These are phyloP conservation scores for Phytopythium vexans DNA, from an alignment of 352 stramenopile species.

Conservation along the genomic window DNA sequence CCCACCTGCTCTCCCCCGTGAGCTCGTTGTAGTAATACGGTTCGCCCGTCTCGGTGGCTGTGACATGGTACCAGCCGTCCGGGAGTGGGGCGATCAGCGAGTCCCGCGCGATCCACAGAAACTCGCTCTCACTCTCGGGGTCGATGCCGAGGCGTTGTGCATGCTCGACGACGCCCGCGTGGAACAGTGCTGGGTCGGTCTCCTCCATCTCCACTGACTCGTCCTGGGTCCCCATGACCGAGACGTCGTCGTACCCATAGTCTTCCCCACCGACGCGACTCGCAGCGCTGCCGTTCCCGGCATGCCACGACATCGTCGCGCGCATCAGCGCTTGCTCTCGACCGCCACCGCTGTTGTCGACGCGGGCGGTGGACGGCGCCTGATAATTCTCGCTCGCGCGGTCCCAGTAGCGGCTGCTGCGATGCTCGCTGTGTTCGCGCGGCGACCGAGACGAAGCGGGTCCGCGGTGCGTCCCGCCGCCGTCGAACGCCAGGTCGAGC, in stretches of 20 bases:
- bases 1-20: slow-evolving; percentile 77
- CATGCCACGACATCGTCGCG: slow-evolving; percentile 26
- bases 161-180: slow-evolving; percentile 72
- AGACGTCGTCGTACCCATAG: slow-evolving; percentile 13
- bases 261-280: background rate
- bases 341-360: slow-evolving; percentile 8
- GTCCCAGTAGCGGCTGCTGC: slow-evolving; percentile 2
- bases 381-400: slow-evolving; percentile 9
- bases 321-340: slow-evolving; percentile 12
- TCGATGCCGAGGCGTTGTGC: slow-evolving; percentile 69
- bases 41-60: slow-evolving; percentile 47
- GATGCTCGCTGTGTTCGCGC: slow-evolving; percentile 9
- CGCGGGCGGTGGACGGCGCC: slow-evolving; percentile 16
- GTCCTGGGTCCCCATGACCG: slow-evolving; percentile 18
- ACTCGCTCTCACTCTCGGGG: slow-evolving; percentile 38
- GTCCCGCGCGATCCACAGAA: slow-evolving; percentile 74
- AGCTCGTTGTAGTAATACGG: slow-evolving; percentile 84
- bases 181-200: slow-evolving; percentile 64
- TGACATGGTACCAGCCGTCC: slow-evolving; percentile 63
- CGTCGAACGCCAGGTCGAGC: slow-evolving; percentile 32
- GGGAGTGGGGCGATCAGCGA: slow-evolving; percentile 75
- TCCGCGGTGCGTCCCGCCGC: background rate
- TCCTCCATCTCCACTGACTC: slow-evolving; percentile 55
- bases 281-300: slow-evolving; percentile 21
- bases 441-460: slow-evolving; percentile 12